Evolutionary conservation across 331 rosid species (phyloP), one percentile per base, ranked within the genome.

Genomic region (Erythrophleum ivorense): DNA sequence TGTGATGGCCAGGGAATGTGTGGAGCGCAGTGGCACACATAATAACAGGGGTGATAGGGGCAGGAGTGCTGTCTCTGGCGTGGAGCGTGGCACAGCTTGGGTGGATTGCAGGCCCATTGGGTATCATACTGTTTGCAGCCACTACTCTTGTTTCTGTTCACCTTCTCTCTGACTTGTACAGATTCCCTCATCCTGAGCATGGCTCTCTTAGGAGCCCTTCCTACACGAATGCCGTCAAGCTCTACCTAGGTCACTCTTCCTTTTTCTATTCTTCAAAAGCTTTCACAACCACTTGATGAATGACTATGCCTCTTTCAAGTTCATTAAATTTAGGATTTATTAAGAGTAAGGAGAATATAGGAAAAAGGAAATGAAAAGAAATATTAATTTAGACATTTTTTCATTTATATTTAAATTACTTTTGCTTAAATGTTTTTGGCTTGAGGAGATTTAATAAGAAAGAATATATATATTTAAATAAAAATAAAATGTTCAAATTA

Each of bases 51-150:
- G 97, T 94, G 43, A 87, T 94, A 81, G 98, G 97, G 18, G 91
- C 98, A 59, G 98, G 97, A 29, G 97, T 92, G 31, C 70, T 92
- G 13, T 90, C 98, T 34, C 76, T 92, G 34, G 88, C 97, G 12
- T 94, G 98, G 98, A 73, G 89, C 3, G 75, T 89, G 64, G 93
- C 98, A 49, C 95, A 92, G 77, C 78, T 94, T 0, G 98, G 98
- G 14, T 94, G 98, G 98, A 49, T 89, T 67, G 91, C 64, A 0
- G 98, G 96, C 3, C 94, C 97, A 18, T 5, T 88, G 7, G 5
- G 24, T 0, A 54, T 87, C 43, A 6, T 92, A 48, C 11, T 48
- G 24, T 89, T 94, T 59, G 96, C 98, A 31, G 11, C 12, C 12
- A 63, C 78, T 21, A 91, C 96, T 33, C 1, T 69, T n/a, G 4